Evolutionary conservation across 306 rosid genomes (phyloP), one percentile per base, ranked within the genome.

Genomic region (Vigna radiata): DNA sequence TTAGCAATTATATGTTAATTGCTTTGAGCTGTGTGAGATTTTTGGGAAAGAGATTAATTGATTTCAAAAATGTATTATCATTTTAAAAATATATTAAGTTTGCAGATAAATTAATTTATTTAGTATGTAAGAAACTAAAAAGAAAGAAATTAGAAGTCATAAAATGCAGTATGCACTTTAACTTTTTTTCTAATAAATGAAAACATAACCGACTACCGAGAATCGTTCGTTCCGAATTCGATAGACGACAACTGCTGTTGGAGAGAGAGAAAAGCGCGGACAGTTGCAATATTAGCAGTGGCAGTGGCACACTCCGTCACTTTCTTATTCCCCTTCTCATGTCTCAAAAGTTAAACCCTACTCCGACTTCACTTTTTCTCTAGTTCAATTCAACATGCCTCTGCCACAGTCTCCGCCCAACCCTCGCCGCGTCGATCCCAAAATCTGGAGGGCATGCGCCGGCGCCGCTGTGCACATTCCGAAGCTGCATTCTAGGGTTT

Each of bases 361-460:
- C 10, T 60, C 43, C 3, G 16, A 13, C 12, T 18, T 56, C 37
- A 11, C 63, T 4, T 5, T 4, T 37, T 56, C 33, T 21, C 37
- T 56, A 56, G 63, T 56, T 14, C 63, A 56, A 56, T 56, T 29
- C 74, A 65, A 3, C 15, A 44, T 44, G 49, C 55, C 70, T 39
- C 77, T 77, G 71, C 66, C 49, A 17, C 75, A 33, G 37, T 44
- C 69, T 37, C 77, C 81, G 68, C 66, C 54, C 23, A 70, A 63
- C 18, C 67, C 19, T 12, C 69, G 81, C 76, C 77, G 67, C 5
- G 43, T 93, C 4, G 76, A 84, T 79, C 76, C 87, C 4, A 85
- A 86, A 37, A 47, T 93, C 29, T 93, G 96, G 96, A 86, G 90
- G 1, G 93, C 94, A 2, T 85, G 89, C 53, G 93, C 94, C 59